phyloP scores from a whole-genome alignment of 345 rosid genomes.

The Gossypium bickii region DNA sequence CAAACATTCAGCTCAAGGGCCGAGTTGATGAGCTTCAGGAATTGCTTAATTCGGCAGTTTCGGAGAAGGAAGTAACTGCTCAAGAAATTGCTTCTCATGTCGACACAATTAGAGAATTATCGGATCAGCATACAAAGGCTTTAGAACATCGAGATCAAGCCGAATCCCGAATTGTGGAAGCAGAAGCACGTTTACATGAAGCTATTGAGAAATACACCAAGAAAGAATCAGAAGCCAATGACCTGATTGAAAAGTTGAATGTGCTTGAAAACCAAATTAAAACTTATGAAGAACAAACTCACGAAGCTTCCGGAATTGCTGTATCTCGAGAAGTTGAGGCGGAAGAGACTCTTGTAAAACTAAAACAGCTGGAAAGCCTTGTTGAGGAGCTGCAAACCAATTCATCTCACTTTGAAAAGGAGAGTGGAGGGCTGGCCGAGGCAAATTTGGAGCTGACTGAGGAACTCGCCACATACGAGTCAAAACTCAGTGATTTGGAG shows the following conservation, averaged over 20 bases:
- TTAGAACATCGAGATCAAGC: conserved; percentile 46
- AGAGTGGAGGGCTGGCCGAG: conserved; percentile 69
- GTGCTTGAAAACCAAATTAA: conserved; percentile 54
- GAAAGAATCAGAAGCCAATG: conserved; percentile 52
- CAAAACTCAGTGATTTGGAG: conserved; percentile 54
- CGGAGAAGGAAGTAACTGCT: conserved; percentile 63
- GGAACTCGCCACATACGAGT: conserved; percentile 62
- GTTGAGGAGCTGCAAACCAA: conserved; percentile 59
- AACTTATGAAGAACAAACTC: conserved; percentile 46
- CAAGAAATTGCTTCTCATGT: conserved; percentile 49
- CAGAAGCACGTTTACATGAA: conserved; percentile 50
- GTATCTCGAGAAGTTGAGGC: conserved; percentile 57
- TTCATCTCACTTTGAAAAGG: conserved; percentile 60
- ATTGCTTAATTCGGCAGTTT: conserved; percentile 44
- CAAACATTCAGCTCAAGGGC: conserved; percentile 73
- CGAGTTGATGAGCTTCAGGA: conserved; percentile 76
- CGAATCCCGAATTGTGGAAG: conserved; percentile 33
- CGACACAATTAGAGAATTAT: conserved; percentile 41
- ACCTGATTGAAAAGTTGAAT: conserved; percentile 56
- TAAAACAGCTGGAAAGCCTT: conserved; percentile 55
- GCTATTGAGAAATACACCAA: conserved; percentile 41
- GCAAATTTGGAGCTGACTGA: conserved; percentile 69
- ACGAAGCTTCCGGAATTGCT: conserved; percentile 49
- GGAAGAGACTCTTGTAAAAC: conserved; percentile 51
- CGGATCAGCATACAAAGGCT: conserved; percentile 52